Evolutionary conservation across 805 yeast species (phyloP).

Genomic region (Wickerhamiella lipophila): DNA sequence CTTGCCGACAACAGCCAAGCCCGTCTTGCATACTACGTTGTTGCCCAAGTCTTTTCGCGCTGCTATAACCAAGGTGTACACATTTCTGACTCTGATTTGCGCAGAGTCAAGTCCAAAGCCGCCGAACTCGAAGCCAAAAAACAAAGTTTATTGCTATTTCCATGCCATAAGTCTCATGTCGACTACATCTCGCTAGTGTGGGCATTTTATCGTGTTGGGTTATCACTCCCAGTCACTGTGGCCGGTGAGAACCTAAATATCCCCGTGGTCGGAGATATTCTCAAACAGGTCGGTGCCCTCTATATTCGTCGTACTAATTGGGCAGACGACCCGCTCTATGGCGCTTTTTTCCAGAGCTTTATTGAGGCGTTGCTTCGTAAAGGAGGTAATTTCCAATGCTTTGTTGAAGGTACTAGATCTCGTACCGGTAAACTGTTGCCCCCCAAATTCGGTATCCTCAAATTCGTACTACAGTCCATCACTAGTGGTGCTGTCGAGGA

Average conservation of each 20-base stretch:
- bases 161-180: constrained; percentile 51
- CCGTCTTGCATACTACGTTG: constrained; percentile 27
- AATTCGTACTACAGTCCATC: constrained; percentile 38
- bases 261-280: constrained; percentile 39
- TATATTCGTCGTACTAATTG: constrained; percentile 42
- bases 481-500: constrained; percentile 33
- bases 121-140: constrained; percentile 26
- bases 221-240: constrained; percentile 44
- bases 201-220: constrained; percentile 39
- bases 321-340: constrained; percentile 32
- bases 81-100: constrained; percentile 28
- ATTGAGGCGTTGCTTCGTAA: constrained; percentile 38
- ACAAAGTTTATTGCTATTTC: constrained; percentile 35
- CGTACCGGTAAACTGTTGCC: constrained; percentile 51
- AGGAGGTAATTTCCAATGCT: constrained; percentile 44
- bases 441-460: constrained; percentile 51
- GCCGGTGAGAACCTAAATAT: constrained; percentile 59
- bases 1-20: constrained; percentile 25
- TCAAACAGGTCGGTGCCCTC: constrained; percentile 43
- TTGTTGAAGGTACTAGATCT: constrained; percentile 55
- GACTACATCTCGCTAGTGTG: constrained; percentile 49
- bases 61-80: constrained; percentile 34
- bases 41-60: constrained; percentile 30
- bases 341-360: constrained; percentile 32
- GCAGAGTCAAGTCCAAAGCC: constrained; percentile 27